Evolutionary conservation across 805 yeast species (phyloP).

Genomic region (Candida nanaspora): DNA sequence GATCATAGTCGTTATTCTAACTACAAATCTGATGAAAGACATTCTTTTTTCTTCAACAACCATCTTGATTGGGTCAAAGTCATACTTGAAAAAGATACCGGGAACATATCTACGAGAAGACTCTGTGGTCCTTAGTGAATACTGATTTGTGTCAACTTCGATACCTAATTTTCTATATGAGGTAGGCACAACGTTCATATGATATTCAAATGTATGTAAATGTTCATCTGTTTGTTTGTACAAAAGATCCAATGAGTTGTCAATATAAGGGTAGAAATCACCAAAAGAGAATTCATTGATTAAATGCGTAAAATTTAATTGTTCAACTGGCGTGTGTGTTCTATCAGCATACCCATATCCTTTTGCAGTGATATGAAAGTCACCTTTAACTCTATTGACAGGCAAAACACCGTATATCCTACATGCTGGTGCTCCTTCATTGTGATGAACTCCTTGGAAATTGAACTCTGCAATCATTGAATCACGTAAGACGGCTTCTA

Average conservation of each 20-base stretch:
- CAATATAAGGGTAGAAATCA: conserved; percentile 74
- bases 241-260: conserved; percentile 82
- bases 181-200: conserved; percentile 79
- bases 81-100: conserved; percentile 77
- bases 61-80: conserved; percentile 81
- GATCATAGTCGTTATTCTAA: conserved; percentile 69
- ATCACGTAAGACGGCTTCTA: conserved; percentile 60
- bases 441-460: conserved; percentile 30
- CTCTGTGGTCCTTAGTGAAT: conserved; percentile 51
- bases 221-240: conserved; percentile 47
- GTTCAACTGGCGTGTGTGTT: conserved; percentile 37
- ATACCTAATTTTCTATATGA: conserved; percentile 64
- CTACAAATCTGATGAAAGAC: conserved; percentile 69
- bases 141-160: conserved; percentile 75
- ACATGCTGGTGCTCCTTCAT: conserved; percentile 70
- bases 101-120: conserved; percentile 37
- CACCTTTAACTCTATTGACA: conserved; percentile 81
- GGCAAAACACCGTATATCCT: conserved; percentile 78
- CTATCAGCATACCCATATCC: conserved; percentile 58
- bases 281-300: conserved; percentile 89
- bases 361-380: conserved; percentile 73
- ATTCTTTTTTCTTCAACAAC: conserved; percentile 64
- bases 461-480: conserved; percentile 61
- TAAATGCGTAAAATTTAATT: conserved; percentile 74
- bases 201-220: conserved; percentile 53